Evolutionary conservation across 2,329 filamentous ascomycete genomes (phyloP), one percentile per base, ranked within the genome.

Genomic region (Aspergillus sp.): DNA sequence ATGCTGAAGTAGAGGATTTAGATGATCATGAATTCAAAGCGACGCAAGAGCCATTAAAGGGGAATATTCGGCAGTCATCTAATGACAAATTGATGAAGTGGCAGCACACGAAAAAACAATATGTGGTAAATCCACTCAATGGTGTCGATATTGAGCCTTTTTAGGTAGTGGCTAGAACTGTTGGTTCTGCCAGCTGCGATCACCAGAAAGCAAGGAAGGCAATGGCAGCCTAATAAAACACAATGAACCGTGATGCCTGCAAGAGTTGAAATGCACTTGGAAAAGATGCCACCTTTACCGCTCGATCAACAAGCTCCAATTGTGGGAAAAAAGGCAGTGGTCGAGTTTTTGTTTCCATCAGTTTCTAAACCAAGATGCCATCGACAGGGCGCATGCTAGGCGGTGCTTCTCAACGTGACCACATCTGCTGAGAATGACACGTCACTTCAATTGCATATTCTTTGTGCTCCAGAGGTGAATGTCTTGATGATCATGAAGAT

Each of bases 361-460:
- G 59, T 55, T 65, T 65, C 62, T 50, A 63, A 52, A 49, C 37
- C 34, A 39, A 40, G 35, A 47, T 60, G 57, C 53, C 53, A 59
- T 44, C 43, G 38, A 48, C 33, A 61, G 55, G 59, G 57, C 58
- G 56, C 47, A 47, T 42, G 46, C 36, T 36, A 39, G 40, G 39
- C 37, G 29, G 33, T 35, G 9, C 19, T 19, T 7, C 33, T 35
- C 33, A 35, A 13, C 33, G 19, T 7, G 33, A 13, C 12, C n/a
- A 13, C 33, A 7, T 13, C 31, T 32, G 27, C 9, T 12, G 12
- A 28, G 8, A 26, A 33, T 9, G 4, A n/a, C 5, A 10, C 27
- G 31, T 27, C 10, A 5, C 28, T 7, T n/a, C n/a, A 44, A 32
- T 31, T 39, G 37, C 32, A 42, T 37, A n/a, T 42, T 39, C 31